Conservation (phyloP, 257 asterid genomes). For the Gentiana straminea region DNA sequence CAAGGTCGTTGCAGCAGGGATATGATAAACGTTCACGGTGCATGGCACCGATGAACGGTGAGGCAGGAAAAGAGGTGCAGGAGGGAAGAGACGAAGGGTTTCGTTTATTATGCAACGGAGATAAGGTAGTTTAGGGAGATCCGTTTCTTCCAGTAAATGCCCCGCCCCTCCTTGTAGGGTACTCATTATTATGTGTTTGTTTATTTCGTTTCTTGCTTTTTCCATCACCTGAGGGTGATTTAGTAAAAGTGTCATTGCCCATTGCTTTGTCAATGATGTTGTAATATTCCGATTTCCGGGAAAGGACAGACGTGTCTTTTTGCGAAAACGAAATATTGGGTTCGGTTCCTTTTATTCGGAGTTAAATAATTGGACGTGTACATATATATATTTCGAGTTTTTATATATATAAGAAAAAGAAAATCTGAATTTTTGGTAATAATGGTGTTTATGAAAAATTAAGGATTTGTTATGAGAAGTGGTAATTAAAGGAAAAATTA, state of each 20-base stretch:
- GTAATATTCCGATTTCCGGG: too few species aligned
- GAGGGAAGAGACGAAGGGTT: constrained; percentile 39
- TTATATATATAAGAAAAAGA: too few species aligned
- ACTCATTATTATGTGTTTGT: constrained; percentile 1
- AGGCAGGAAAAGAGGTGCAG: constrained; percentile 40
- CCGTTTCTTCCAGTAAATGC: constrained; percentile 34
- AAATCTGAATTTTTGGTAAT: too few species aligned
- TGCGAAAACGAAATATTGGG: too few species aligned
- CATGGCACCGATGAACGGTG: constrained; percentile 47
- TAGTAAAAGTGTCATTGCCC: constrained; percentile 52
- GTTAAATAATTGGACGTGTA: too few species aligned
- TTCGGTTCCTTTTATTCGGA: too few species aligned
- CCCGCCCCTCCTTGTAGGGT: constrained; percentile 21
- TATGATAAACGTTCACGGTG: constrained; percentile 37
- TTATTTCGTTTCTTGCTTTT: constrained; percentile 46
- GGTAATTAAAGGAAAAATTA: too few species aligned
- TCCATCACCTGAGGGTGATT: constrained; percentile 42
- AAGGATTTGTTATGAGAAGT: too few species aligned
- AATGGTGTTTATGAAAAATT: too few species aligned
- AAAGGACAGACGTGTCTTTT: too few species aligned
- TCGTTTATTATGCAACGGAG: constrained; percentile 35
- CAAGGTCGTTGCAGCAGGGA: constrained; percentile 43
- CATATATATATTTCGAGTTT: too few species aligned
- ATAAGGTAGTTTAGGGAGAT: constrained; percentile 41
- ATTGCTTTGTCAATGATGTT: constrained; percentile 41